Evolutionary conservation across 108 stramenopile genomes (phyloP).

Genomic region (Aurantiochytrium sp.): DNA sequence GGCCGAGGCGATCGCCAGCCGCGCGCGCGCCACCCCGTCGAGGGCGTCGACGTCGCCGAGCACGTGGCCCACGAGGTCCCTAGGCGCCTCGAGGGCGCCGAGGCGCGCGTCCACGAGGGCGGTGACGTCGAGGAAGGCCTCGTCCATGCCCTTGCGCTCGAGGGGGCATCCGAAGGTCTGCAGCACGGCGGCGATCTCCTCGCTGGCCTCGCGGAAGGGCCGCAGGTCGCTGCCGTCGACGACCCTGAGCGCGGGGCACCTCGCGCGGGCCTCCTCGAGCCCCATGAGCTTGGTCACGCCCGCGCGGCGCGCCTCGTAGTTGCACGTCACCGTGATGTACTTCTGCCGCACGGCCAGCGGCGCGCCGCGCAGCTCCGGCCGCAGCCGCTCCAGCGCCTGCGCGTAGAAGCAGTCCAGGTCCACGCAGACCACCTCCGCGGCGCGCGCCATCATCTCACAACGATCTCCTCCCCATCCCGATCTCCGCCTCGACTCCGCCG

Average conservation of each 20-base stretch:
- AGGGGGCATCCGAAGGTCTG: not conserved
- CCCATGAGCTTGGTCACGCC: not conserved
- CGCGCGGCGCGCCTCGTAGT: not conserved
- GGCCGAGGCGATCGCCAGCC: not conserved
- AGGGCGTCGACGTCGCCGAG: not conserved
- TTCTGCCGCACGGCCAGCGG: constrained; percentile 18
- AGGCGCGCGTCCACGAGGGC: not conserved
- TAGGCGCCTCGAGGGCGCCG: not conserved
- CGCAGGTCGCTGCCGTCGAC: not conserved
- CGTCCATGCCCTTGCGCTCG: constrained; percentile 25
- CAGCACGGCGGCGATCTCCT: not conserved
- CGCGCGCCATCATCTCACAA: too few species aligned
- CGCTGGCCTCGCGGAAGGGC: not conserved
- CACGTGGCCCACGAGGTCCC: not conserved
- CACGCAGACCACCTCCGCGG: not conserved
- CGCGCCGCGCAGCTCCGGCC: not conserved
- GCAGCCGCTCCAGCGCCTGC: not conserved
- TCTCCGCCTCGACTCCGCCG: too few species aligned
- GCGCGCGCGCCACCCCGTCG: not conserved
- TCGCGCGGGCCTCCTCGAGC: not conserved
- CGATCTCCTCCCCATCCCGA: too few species aligned
- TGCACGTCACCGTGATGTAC: constrained; percentile 28
- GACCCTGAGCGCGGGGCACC: not conserved
- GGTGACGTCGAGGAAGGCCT: constrained; percentile 15
- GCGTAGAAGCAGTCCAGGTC: constrained; percentile 18